These are phyloP conservation scores for Kregervanrija delftensis DNA, from an alignment of 805 yeast species.

Conservation along the genomic window DNA sequence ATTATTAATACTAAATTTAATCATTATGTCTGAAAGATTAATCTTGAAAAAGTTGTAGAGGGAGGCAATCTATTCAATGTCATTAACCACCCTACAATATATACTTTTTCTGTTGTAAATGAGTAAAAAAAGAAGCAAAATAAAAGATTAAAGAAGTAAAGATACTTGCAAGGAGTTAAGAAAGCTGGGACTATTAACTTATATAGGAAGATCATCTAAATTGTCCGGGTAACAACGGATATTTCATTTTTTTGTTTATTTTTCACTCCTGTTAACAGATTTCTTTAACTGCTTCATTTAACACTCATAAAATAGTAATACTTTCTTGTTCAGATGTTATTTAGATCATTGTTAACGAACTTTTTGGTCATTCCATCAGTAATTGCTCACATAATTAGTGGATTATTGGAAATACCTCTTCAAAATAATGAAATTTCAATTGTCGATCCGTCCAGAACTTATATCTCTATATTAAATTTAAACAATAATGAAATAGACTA, in stretches of 20 bases:
- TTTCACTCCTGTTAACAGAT: too few relatives aligned
- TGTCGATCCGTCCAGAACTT: constrained; percentile 18
- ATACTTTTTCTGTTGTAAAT: constrained; percentile 25
- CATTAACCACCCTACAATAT: constrained; percentile 35
- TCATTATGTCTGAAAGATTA: constrained; percentile 1
- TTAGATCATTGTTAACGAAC: too few relatives aligned
- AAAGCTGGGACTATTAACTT: too few relatives aligned
- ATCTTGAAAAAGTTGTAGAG: constrained; percentile 34
- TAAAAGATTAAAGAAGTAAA: background rate
- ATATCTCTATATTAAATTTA: constrained; percentile 2
- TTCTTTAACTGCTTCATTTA: too few relatives aligned
- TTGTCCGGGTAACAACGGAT: too few relatives aligned
- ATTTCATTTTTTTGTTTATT: too few relatives aligned
- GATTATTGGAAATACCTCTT: background rate
- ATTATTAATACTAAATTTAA: too few relatives aligned
- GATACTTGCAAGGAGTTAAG: too few relatives aligned
- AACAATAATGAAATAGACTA: background rate
- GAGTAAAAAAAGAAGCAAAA: constrained; percentile 23
- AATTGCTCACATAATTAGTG: too few relatives aligned
- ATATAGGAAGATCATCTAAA: too few relatives aligned
- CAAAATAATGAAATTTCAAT: constrained; percentile 5
- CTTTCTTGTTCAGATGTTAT: too few relatives aligned
- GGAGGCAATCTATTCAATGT: constrained; percentile 29
- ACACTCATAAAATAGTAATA: too few relatives aligned
- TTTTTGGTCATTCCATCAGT: background rate